A percentile compares a stretch with the other conserved stretches of the same genome.
Conservation (phyloP, 2,329 filamentous ascomycete species). For the Septoria linicola region DNA sequence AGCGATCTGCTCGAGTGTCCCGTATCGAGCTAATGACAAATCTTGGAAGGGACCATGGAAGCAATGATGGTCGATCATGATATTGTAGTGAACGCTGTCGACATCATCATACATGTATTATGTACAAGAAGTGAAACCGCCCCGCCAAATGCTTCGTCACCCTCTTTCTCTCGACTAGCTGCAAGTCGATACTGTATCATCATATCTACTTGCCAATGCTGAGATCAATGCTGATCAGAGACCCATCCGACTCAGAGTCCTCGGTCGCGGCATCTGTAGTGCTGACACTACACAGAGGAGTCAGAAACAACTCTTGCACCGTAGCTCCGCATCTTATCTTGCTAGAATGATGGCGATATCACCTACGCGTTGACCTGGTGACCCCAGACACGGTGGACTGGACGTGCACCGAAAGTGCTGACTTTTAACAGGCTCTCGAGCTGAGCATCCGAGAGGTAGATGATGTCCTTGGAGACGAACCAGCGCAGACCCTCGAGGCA, state of each 20-base stretch:
- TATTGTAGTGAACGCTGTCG: no score
- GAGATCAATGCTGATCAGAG: background rate
- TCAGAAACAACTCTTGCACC: background rate
- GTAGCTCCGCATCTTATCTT: background rate
- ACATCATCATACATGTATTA: no score
- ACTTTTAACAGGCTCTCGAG: conserved; percentile 49
- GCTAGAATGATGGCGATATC: background rate
- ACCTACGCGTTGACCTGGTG: conserved; percentile 13
- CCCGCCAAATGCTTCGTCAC: background rate
- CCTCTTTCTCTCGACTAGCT: background rate
- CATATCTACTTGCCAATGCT: background rate
- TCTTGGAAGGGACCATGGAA: no score
- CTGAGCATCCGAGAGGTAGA: conserved; percentile 47
- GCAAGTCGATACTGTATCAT: background rate
- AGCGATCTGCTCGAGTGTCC: no score
- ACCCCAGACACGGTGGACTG: conserved; percentile 41
- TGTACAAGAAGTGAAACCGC: no score
- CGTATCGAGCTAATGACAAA: no score
- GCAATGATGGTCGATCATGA: no score
- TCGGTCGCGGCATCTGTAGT: background rate
- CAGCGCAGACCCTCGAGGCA: conserved; percentile 50
- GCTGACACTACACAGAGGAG: background rate
- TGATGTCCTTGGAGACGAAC: conserved; percentile 45
- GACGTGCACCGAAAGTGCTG: conserved; percentile 47
- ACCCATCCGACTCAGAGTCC: background rate